Conservation (phyloP, 2,329 filamentous ascomycete species). For the Chaetomiaceae sp. region DNA sequence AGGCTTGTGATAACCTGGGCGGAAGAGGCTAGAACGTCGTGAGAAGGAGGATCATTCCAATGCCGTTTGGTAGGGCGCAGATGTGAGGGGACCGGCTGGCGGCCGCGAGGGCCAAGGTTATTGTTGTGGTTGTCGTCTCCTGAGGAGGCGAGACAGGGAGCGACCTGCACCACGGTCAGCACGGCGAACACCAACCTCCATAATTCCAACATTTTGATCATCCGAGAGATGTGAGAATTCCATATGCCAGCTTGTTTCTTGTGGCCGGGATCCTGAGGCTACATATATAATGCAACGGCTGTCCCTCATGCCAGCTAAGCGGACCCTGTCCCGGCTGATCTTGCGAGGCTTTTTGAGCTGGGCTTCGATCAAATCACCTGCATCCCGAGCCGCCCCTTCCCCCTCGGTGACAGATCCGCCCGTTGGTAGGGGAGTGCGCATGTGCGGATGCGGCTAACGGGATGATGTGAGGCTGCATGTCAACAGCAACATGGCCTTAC, state of each 20-base stretch:
- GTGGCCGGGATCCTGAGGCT: not conserved
- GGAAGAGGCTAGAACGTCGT: constrained; percentile 11
- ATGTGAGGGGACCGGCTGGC: not conserved
- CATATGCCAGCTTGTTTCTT: not conserved
- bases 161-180: constrained; percentile 13
- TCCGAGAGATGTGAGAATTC: not conserved
- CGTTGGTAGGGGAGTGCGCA: no score
- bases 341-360: not conserved
- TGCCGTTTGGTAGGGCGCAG: not conserved
- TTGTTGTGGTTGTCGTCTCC: not conserved
- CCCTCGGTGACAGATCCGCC: no score
- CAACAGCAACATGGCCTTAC: constrained; percentile 1
- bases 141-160: not conserved
- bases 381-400: constrained; percentile 3
- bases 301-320: not conserved
- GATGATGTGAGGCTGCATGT: not conserved
- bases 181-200: constrained; percentile 4
- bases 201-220: constrained; percentile 2
- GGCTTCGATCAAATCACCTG: not conserved
- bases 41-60: constrained; percentile 1
- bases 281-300: not conserved
- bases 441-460: not conserved
- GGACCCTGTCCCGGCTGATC: not conserved
- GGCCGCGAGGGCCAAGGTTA: not conserved
- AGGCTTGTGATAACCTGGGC: constrained; percentile 32